Conservation (phyloP, 208 protist genomes). For the Leishmania mexicana region DNA sequence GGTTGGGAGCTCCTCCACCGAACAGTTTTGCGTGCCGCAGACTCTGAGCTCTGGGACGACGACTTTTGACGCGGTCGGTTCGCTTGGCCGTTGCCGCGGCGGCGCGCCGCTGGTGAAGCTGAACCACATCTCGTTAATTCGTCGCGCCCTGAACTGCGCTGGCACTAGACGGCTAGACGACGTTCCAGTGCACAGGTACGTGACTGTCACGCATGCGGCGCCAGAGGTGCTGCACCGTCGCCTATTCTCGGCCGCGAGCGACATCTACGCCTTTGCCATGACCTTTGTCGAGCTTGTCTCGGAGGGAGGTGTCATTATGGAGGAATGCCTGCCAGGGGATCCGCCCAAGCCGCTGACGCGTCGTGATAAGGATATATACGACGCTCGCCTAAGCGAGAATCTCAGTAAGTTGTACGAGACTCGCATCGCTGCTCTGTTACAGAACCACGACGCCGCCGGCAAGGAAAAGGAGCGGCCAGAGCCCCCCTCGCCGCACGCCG, state of each 20-base stretch:
- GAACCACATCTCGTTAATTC: conserved; percentile 24
- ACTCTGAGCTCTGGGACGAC: conserved; percentile 20
- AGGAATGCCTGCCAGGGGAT: conserved; percentile 41
- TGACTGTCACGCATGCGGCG: conserved; percentile 63
- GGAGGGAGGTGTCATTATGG: conserved; percentile 47
- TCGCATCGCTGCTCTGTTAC: conserved; percentile 17
- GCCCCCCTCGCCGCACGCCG: conserved; percentile 20
- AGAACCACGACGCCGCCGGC: conserved; percentile 24
- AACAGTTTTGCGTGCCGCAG: background rate
- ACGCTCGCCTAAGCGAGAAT: conserved; percentile 36
- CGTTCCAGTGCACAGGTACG: conserved; percentile 46
- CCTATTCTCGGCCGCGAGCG: conserved; percentile 62
- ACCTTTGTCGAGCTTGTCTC: conserved; percentile 81
- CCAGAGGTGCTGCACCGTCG: conserved; percentile 55
- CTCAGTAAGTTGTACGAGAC: conserved; percentile 50
- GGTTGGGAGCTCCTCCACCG: background rate
- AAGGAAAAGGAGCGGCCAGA: conserved; percentile 40
- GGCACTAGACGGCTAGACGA: conserved; percentile 25
- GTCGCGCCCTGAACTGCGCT: conserved; percentile 19
- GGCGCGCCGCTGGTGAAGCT: conserved; percentile 31
- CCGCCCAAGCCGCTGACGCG: conserved; percentile 35
- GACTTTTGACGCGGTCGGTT: conserved; percentile 9
- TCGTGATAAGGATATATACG: conserved; percentile 39
- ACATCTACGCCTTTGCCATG: conserved; percentile 87
- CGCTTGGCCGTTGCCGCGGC: conserved; percentile 25